phyloP scores from a whole-genome alignment of 441 rosid species.

The Pelargonium citronellum region DNA sequence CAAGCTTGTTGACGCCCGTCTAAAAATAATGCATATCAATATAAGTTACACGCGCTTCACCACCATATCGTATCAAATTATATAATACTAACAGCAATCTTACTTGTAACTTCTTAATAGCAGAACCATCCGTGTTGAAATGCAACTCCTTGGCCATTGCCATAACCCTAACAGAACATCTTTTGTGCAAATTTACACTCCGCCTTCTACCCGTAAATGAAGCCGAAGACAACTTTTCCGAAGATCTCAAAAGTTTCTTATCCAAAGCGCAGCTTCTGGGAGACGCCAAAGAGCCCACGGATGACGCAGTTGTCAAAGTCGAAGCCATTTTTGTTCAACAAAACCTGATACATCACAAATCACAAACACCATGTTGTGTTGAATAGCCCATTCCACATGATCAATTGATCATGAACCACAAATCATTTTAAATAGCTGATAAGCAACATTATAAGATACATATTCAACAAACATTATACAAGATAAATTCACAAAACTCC shows the following conservation, averaged over 20 bases:
- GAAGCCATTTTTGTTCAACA: conserved; percentile 46
- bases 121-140: conserved; percentile 86
- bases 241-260: conserved; percentile 46
- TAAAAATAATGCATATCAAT: conserved; percentile 21
- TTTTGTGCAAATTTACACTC: conserved; percentile 36
- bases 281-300: conserved; percentile 57
- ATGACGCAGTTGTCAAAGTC: conserved; percentile 55
- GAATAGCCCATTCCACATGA: too few species aligned
- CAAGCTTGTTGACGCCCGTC: conserved; percentile 96
- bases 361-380: too few species aligned
- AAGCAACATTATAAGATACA: too few species aligned
- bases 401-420: too few species aligned
- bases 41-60: neutral
- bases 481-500: too few species aligned
- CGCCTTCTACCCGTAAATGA: conserved; percentile 51
- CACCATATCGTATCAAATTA: neutral
- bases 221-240: conserved; percentile 60
- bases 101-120: conserved; percentile 85
- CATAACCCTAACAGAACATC: conserved; percentile 42
- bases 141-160: conserved; percentile 83
- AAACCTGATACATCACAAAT: too few species aligned
- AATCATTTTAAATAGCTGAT: too few species aligned
- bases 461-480: too few species aligned
- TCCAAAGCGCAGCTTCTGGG: conserved; percentile 37
- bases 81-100: conserved; percentile 19